These are phyloP conservation scores for Cytidiella melzeri DNA, from an alignment of 768 basidiomycete species.

Conservation along the genomic window DNA sequence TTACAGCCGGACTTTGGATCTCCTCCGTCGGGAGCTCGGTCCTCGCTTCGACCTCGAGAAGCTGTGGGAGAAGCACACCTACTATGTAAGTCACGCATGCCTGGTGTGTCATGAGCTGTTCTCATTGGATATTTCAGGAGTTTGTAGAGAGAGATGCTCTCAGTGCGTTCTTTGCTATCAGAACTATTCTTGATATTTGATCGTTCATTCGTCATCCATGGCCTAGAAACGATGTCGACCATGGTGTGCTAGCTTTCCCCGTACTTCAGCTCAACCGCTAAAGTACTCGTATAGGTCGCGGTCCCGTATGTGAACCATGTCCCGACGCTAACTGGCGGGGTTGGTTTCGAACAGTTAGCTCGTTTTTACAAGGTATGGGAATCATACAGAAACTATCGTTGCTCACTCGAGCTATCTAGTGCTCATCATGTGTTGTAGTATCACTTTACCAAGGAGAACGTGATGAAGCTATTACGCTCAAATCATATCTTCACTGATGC, in stretches of 20 bases:
- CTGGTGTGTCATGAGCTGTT: not conserved
- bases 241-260: conserved; percentile 24
- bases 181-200: not conserved
- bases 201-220: too few species aligned
- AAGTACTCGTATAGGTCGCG: conserved; percentile 24
- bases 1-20: conserved; percentile 33
- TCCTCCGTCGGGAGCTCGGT: conserved; percentile 31
- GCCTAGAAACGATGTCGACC: conserved; percentile 35
- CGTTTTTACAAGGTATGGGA: conserved; percentile 45
- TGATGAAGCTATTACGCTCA: conserved; percentile 10
- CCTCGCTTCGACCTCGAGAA: conserved; percentile 40
- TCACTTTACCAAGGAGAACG: conserved; percentile 31
- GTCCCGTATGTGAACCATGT: conserved; percentile 37
- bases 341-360: conserved; percentile 35
- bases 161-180: conserved; percentile 24
- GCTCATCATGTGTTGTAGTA: conserved; percentile 20
- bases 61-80: conserved; percentile 41
- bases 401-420: not conserved
- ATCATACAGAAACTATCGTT: conserved; percentile 5
- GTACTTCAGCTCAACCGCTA: not conserved
- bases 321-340: conserved; percentile 42
- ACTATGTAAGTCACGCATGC: conserved; percentile 27
- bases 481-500: conserved; percentile 4
- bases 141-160: conserved; percentile 33
- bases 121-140: too few species aligned